phyloP scores from a whole-genome alignment of 2,329 filamentous ascomycete species.

The Lachnellula cervina region DNA sequence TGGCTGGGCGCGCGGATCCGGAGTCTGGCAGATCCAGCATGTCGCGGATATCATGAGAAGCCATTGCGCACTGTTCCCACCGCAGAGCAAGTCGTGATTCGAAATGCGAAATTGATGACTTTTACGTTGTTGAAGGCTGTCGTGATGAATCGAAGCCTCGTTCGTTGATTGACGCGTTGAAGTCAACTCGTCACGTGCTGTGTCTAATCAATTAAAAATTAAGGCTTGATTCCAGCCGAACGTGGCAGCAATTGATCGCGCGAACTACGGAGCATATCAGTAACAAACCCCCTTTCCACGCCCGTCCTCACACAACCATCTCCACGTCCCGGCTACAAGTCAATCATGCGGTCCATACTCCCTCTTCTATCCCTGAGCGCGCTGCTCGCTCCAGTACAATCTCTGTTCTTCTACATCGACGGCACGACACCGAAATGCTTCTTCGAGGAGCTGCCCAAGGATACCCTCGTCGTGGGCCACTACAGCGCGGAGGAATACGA shows the following conservation, averaged over 20 bases:
- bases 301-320: neutral
- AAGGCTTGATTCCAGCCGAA: neutral
- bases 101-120: neutral
- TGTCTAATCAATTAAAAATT: no score
- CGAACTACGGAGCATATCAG: neutral
- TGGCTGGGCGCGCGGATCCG: slow-evolving; percentile 56
- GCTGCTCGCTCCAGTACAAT: slow-evolving; percentile 60
- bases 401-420: slow-evolving; percentile 95
- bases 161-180: neutral
- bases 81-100: neutral
- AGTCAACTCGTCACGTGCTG: neutral
- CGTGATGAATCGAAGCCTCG: neutral
- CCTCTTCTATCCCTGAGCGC: slow-evolving; percentile 61
- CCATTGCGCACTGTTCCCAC: slow-evolving; percentile 45
- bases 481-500: slow-evolving; percentile 85
- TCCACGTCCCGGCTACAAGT: slow-evolving; percentile 2
- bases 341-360: slow-evolving; percentile 55
- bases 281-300: slow-evolving; percentile 5
- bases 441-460: slow-evolving; percentile 96
- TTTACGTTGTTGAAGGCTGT: neutral
- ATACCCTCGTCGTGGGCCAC: slow-evolving; percentile 91
- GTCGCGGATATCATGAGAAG: slow-evolving; percentile 78
- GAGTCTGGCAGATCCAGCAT: slow-evolving; percentile 73
- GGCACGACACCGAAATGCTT: slow-evolving; percentile 86
- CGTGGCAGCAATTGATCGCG: slow-evolving; percentile 3